Evolutionary conservation across 306 rosid genomes (phyloP), one percentile per base, ranked within the genome.

Genomic region (Prunus campanulata): DNA sequence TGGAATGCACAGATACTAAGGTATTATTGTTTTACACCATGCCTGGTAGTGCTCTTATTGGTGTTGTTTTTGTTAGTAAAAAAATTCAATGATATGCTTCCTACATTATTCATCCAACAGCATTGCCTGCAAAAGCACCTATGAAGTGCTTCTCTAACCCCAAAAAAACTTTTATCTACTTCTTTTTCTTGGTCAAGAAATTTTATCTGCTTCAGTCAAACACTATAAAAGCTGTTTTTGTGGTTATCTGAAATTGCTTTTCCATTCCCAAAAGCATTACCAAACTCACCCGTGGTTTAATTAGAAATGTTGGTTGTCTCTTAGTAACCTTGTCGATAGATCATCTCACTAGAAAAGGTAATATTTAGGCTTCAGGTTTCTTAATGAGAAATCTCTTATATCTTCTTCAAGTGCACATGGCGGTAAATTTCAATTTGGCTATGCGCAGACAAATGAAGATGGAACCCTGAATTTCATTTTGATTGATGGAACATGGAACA

Each of bases 401-500:
- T 81, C 78, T 29, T 74, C 52, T 77, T 90, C 60, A 61, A 59
- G 76, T 72, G 79, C 73, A 70, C 78, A 49, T 22, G 71, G 74
- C 66, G 14, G 57, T 88, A 84, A 42, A 79, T 81, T 84, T 76
- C 54, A 70, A 70, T 29, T 83, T 83, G 61, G 80, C 79, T 81
- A 29, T 85, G 83, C 83, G 75, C 92, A 91, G 93, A 77, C 76
- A 74, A 81, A 88, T 83, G 88, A 62, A 66, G 90, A 87, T 74
- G 79, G 70, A 73, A 81, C 77, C 56, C 86, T 85, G 78, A 93
- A 94, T 86, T 91, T 94, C 76, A 86, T 94, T 85, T 86, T 94
- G 81, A 87, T 94, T 86, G 98, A 94, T 84, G 98, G 98, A 60
- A 94, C 98, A n/a, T 94, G 97, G 98, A 94, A 92, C 84, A 94